A percentile compares a stretch with the other conserved stretches of the same genome.
Evolutionary conservation across 345 rosid species (phyloP).

Genomic region (Litchi chinensis): DNA sequence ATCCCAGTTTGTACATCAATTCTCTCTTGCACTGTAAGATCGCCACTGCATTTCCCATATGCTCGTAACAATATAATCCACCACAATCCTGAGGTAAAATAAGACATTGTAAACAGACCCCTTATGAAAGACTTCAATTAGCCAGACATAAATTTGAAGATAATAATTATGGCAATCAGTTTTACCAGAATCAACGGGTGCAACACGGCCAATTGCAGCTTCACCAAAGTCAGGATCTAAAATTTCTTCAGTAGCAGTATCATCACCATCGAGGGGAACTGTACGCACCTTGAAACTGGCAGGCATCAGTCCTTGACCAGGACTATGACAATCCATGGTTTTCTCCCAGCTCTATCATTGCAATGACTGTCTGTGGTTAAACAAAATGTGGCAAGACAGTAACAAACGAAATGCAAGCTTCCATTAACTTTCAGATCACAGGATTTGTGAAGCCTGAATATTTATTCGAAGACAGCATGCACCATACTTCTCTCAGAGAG

Average conservation of each 20-base stretch:
- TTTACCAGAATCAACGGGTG: slow-evolving; percentile 93
- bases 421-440: slow-evolving; percentile 1
- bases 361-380: slow-evolving; percentile 8
- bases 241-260: slow-evolving; percentile 77
- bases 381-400: not conserved
- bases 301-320: slow-evolving; percentile 98
- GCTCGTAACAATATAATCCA: slow-evolving; percentile 93
- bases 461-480: not conserved
- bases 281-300: slow-evolving; percentile 92
- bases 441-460: not conserved
- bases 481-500: not conserved
- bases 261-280: slow-evolving; percentile 83
- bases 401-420: slow-evolving; percentile 5
- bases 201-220: slow-evolving; percentile 98
- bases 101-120: slow-evolving; percentile 7
- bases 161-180: not conserved
- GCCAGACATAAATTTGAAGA: not conserved
- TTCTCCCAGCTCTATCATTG: slow-evolving; percentile 90
- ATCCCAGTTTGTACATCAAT: slow-evolving; percentile 97
- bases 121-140: not conserved
- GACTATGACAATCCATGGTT: slow-evolving; percentile 95
- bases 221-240: slow-evolving; percentile 97
- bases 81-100: slow-evolving; percentile 66
- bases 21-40: slow-evolving; percentile 84
- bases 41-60: slow-evolving; percentile 89